Evolutionary conservation across 139 green algal genomes (phyloP).

Genomic region (Coelastrella sp.): DNA sequence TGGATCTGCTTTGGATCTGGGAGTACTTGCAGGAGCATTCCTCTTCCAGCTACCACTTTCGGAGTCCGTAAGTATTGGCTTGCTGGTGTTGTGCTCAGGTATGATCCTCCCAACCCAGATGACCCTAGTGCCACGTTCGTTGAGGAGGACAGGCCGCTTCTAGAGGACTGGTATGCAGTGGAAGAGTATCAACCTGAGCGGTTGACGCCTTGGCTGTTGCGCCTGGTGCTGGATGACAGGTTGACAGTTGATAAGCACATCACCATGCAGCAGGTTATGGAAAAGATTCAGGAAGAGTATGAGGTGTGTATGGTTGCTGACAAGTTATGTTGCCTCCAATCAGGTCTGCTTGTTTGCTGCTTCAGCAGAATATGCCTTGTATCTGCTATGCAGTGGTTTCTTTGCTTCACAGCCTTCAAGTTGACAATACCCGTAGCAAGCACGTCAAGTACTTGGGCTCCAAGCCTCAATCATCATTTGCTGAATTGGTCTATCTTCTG

Average conservation of each 20-base stretch:
- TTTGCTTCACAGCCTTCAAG: no score
- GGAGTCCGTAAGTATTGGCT: background rate
- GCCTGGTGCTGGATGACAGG: conserved; percentile 92
- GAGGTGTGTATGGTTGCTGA: background rate
- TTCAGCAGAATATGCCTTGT: no score
- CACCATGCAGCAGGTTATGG: conserved; percentile 72
- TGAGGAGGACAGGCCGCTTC: conserved; percentile 89
- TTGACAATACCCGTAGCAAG: no score
- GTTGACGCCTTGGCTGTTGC: conserved; percentile 96
- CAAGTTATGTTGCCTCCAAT: background rate
- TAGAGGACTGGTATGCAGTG: conserved; percentile 79
- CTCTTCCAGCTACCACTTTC: no score
- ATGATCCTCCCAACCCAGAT: conserved; percentile 62
- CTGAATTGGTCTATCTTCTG: background rate
- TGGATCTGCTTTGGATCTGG: no score
- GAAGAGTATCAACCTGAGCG: conserved; percentile 79
- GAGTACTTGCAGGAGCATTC: no score
- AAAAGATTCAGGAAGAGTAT: conserved; percentile 40
- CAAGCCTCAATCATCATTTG: no score
- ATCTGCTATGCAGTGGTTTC: no score
- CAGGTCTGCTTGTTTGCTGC: no score
- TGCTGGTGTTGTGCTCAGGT: conserved; percentile 47
- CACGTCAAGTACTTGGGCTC: no score
- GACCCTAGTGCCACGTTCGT: conserved; percentile 84
- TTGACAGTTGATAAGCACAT: conserved; percentile 98